Evolutionary conservation across 1,284 basidiomycete species (phyloP).

Genomic region (Ustilago curta): DNA sequence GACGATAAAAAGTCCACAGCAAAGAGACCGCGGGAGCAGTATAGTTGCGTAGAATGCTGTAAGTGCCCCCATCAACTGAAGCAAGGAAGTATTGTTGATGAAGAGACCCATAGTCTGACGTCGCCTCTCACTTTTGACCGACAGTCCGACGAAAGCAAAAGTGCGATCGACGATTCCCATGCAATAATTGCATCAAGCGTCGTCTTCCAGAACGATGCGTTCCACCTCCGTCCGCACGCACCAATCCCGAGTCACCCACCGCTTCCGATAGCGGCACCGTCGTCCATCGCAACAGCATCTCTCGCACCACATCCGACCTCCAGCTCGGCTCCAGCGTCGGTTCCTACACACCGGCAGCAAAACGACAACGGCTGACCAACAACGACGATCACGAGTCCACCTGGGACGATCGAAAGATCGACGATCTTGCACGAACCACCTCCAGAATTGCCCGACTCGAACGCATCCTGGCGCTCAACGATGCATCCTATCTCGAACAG

Average conservation of each 20-base stretch:
- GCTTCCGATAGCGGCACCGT: constrained; percentile 26
- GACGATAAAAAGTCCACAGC: constrained; percentile 36
- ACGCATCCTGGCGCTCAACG: constrained; percentile 42
- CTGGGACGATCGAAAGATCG: constrained; percentile 48
- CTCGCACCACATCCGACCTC: constrained; percentile 32
- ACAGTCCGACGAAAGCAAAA: constrained; percentile 55
- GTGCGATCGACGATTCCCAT: constrained; percentile 54
- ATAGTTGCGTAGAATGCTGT: constrained; percentile 56
- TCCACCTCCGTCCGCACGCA: constrained; percentile 39
- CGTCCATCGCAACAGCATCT: constrained; percentile 24
- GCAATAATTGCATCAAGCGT: constrained; percentile 57
- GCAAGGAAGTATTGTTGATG: too few relatives aligned
- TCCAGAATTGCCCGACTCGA: constrained; percentile 43
- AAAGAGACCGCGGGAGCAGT: constrained; percentile 50
- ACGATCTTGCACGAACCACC: constrained; percentile 44
- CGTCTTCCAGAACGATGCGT: constrained; percentile 49
- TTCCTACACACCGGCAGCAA: constrained; percentile 12
- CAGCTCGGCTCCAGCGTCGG: constrained; percentile 5
- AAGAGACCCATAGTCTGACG: too few relatives aligned
- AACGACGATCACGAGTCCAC: constrained; percentile 22
- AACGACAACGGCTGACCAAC: constrained; percentile 13
- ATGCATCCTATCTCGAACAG: constrained; percentile 44
- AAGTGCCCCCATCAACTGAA: constrained; percentile 7
- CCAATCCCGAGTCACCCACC: constrained; percentile 21
- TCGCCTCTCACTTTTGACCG: neutral